These are phyloP conservation scores for Stemphylium lycopersici DNA, from an alignment of 2,329 filamentous ascomycete genomes.

Conservation along the genomic window DNA sequence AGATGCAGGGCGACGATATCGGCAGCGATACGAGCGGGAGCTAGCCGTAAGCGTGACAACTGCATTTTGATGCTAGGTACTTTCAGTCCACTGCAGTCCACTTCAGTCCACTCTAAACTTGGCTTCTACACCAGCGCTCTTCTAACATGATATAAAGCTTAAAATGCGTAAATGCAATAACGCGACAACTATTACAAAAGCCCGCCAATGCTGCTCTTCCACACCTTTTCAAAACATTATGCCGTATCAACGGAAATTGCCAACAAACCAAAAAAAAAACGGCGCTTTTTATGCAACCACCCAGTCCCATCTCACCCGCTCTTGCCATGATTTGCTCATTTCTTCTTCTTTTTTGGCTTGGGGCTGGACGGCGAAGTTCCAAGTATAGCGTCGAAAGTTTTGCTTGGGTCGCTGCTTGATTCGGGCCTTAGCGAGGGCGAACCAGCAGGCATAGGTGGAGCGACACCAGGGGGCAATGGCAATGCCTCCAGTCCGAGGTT, in stretches of 20 bases:
- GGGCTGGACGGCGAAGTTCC: constrained; percentile 33
- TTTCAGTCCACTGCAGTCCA: no score
- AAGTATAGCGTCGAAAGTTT: constrained; percentile 59
- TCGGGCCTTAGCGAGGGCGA: constrained; percentile 33
- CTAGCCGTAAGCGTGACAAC: constrained; percentile 16
- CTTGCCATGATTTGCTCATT: constrained; percentile 20
- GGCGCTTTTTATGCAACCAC: constrained; percentile 8
- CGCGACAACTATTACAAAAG: constrained; percentile 8
- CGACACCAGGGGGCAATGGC: constrained; percentile 53
- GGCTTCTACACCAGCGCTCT: background rate
- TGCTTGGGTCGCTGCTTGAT: constrained; percentile 48
- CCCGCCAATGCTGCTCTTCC: background rate
- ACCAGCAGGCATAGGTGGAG: constrained; percentile 40
- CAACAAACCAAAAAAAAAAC: no score
- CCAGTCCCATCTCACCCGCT: background rate
- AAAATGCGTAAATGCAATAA: constrained; percentile 3
- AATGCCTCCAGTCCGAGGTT: constrained; percentile 56
- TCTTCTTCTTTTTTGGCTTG: constrained; percentile 40
- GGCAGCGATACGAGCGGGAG: constrained; percentile 19
- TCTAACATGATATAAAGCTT: background rate
- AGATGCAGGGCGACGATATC: constrained; percentile 21
- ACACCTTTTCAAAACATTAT: constrained; percentile 7
- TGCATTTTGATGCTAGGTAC: constrained; percentile 3
- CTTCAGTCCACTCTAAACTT: background rate
- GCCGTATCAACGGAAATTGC: background rate